Evolutionary conservation across 192 early-diverging fungal species (phyloP), one percentile per base, ranked within the genome.

Genomic region (Backusella macrospora): DNA sequence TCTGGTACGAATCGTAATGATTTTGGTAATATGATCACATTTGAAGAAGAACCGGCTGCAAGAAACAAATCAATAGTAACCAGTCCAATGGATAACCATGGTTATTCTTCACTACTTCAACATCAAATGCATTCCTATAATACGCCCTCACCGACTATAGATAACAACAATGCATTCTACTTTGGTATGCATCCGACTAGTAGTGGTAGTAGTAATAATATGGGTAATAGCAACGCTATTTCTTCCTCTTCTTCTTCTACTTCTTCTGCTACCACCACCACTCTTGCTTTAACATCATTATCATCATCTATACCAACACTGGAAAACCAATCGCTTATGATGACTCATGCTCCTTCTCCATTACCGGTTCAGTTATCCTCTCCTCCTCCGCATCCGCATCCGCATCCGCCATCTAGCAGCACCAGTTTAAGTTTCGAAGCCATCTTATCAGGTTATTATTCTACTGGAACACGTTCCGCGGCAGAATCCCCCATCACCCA

Each of bases 111-210:
- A 59, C 12, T 59, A n/a, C 5, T 59, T 26, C 52, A 59, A 4
- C 52, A 59, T 59, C 52, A 23, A 5, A 18, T 12, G 7, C 18
- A 49, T 49, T 18, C 48, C 8, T 59, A 59, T 26, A 23, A 21
- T 26, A 59, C 21, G 9, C 52, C 52, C 10, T 59, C 52, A 13
- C 52, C 52, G 13, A 12, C 21, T 59, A 18, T 6, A 8, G 6
- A 49, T 18, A 59, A 59, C 12, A 59, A 12, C 4, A 59, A 59
- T 34, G 37, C 23, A 14, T 72, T 72, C 10, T 72, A 63, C 21
- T 72, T 72, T 45, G 62, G 40, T 15, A 26, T 47, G 13, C 13
- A 37, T 8, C 44, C 18, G 7, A 59, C 21, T 23, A 23, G 52
- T 13, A 9, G 49, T 9, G 0, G 48, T 9, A 18, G 7, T 14